Evolutionary conservation across 2,329 filamentous ascomycete genomes (phyloP).

Genomic region (Penicillium sp.): DNA sequence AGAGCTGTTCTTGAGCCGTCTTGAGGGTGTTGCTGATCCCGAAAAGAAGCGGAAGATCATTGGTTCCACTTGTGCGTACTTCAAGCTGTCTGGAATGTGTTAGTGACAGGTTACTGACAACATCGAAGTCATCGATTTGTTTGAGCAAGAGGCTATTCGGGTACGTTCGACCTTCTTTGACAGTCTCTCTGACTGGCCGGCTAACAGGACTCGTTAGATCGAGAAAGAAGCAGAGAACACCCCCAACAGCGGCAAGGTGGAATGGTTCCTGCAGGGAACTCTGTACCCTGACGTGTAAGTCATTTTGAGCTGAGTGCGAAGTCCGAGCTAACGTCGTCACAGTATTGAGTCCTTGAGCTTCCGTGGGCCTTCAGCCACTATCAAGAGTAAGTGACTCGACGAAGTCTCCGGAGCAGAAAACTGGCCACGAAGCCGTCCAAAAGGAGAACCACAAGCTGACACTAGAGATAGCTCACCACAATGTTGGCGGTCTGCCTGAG

Average conservation of each 20-base stretch:
- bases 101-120: constrained; percentile 5
- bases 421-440: not conserved
- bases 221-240: constrained; percentile 24
- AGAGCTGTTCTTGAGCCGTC: constrained; percentile 72
- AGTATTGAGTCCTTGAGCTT: constrained; percentile 66
- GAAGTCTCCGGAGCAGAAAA: not conserved
- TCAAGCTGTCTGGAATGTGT: not conserved
- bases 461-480: constrained; percentile 50
- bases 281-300: constrained; percentile 68
- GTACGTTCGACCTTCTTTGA: constrained; percentile 5
- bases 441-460: constrained; percentile 30
- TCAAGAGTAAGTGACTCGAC: constrained; percentile 67
- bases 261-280: constrained; percentile 86
- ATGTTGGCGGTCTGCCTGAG: constrained; percentile 65
- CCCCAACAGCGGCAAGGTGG: constrained; percentile 61
- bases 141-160: constrained; percentile 67
- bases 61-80: constrained; percentile 47
- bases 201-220: constrained; percentile 18
- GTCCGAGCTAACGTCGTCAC: not conserved
- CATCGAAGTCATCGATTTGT: constrained; percentile 77
- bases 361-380: constrained; percentile 70
- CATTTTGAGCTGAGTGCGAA: not conserved
- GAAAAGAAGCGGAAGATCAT: constrained; percentile 93
- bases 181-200: not conserved
- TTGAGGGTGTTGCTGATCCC: constrained; percentile 76